These are phyloP conservation scores for Bacidia gigantensis DNA, from an alignment of 495 filamentous ascomycete species.

Conservation along the genomic window DNA sequence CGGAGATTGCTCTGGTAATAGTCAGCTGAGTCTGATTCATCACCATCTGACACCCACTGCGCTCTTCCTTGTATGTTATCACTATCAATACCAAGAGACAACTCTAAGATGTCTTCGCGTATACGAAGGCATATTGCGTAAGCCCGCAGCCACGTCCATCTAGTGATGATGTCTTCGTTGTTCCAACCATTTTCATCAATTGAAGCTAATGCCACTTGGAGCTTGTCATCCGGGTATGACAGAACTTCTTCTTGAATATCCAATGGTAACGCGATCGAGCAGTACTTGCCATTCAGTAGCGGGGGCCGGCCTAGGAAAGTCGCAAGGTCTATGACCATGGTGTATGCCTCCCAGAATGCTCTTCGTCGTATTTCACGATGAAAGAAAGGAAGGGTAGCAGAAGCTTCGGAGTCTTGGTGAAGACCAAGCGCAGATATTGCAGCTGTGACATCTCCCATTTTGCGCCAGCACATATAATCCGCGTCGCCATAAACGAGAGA, in stretches of 20 bases:
- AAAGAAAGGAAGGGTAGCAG: slow-evolving; percentile 33
- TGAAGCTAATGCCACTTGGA: slow-evolving; percentile 20
- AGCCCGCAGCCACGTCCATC: slow-evolving; percentile 32
- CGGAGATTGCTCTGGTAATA: background rate
- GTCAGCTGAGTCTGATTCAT: background rate
- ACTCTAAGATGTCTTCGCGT: slow-evolving; percentile 45
- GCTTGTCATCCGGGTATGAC: slow-evolving; percentile 31
- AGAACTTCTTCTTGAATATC: slow-evolving; percentile 40
- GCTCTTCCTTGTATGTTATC: background rate
- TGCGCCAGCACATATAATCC: slow-evolving; percentile 40
- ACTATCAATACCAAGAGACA: slow-evolving; percentile 33
- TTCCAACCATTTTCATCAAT: background rate
- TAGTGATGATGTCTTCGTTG: background rate
- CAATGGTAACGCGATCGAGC: slow-evolving; percentile 39
- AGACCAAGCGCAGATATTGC: slow-evolving; percentile 41
- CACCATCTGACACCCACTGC: background rate
- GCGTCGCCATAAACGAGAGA: slow-evolving; percentile 38
- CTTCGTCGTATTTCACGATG: slow-evolving; percentile 35
- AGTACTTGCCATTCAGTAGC: slow-evolving; percentile 39
- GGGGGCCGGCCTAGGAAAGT: slow-evolving; percentile 47
- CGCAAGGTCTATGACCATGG: slow-evolving; percentile 36
- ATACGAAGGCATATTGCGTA: slow-evolving; percentile 36
- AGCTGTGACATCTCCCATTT: slow-evolving; percentile 4
- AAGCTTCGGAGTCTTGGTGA: slow-evolving; percentile 36
- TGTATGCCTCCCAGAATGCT: slow-evolving; percentile 37